phyloP scores from a whole-genome alignment of 768 basidiomycete species.

The Hygrophoropsis aurantiaca region DNA sequence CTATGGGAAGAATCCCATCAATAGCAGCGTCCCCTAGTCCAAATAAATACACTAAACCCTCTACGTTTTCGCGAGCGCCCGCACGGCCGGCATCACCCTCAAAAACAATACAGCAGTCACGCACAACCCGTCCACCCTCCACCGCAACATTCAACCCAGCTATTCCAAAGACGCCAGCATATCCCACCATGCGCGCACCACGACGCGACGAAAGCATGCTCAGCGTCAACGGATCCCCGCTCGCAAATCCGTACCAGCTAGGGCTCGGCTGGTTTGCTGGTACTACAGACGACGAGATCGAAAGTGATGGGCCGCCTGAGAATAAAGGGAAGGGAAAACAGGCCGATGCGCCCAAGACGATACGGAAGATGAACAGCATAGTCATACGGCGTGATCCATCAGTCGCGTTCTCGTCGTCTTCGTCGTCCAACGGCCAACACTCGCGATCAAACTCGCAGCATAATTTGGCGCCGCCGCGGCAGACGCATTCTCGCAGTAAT shows the following conservation, averaged over 20 bases:
- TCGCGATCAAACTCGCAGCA: slow-evolving; percentile 55
- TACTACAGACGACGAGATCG: slow-evolving; percentile 32
- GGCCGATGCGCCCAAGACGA: slow-evolving; percentile 15
- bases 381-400: slow-evolving; percentile 60
- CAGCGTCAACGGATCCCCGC: slow-evolving; percentile 79
- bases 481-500: slow-evolving; percentile 44
- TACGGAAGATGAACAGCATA: slow-evolving; percentile 56
- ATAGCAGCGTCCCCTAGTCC: slow-evolving; percentile 34
- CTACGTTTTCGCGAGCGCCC: slow-evolving; percentile 25
- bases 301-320: slow-evolving; percentile 22
- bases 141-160: slow-evolving; percentile 71
- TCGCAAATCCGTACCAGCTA: slow-evolving; percentile 75
- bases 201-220: slow-evolving; percentile 77
- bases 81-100: slow-evolving; percentile 52
- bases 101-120: slow-evolving; percentile 37
- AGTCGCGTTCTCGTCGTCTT: slow-evolving; percentile 35
- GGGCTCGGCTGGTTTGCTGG: slow-evolving; percentile 58
- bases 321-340: slow-evolving; percentile 23
- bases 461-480: slow-evolving; percentile 41
- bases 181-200: slow-evolving; percentile 58
- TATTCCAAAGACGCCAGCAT: slow-evolving; percentile 44
- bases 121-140: slow-evolving; percentile 51
- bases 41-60: slow-evolving; percentile 28
- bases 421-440: slow-evolving; percentile 30
- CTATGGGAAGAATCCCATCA: slow-evolving; percentile 24